Conservation (phyloP, 768 basidiomycete species). For the Glaciozyma antarctica region DNA sequence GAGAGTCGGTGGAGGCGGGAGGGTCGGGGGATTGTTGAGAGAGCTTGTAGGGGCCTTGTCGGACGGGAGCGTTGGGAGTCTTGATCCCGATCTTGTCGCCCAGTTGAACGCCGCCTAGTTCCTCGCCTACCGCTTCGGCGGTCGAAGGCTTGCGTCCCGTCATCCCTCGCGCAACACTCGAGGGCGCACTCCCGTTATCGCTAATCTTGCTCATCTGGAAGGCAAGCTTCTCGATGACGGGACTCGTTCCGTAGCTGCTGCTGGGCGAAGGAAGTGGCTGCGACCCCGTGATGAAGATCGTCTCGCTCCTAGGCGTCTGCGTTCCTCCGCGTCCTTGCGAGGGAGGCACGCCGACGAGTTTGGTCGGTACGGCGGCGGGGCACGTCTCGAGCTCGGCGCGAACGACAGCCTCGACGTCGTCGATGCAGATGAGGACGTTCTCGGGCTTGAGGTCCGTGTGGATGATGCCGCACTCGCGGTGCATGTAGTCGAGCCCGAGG, state of each 20-base stretch:
- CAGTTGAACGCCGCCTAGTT: conserved; percentile 43
- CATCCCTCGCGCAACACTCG: conserved; percentile 36
- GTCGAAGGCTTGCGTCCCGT: conserved; percentile 36
- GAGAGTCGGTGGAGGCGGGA: not conserved
- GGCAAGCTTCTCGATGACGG: conserved; percentile 73
- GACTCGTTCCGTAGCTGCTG: conserved; percentile 57
- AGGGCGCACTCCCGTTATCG: conserved; percentile 35
- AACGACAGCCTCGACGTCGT: conserved; percentile 90
- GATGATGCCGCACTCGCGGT: conserved; percentile 90
- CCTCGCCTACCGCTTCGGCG: conserved; percentile 49
- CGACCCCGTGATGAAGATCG: conserved; percentile 75
- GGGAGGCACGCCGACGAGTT: conserved; percentile 78
- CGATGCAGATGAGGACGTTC: conserved; percentile 93
- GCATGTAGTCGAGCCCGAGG: conserved; percentile 94
- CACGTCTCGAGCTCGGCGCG: conserved; percentile 46
- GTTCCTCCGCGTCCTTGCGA: conserved; percentile 86
- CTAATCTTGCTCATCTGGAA: conserved; percentile 92
- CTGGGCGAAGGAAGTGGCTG: conserved; percentile 77
- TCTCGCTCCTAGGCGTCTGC: conserved; percentile 80
- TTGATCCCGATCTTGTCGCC: conserved; percentile 31
- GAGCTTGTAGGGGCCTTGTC: conserved; percentile 33
- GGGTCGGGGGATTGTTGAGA: conserved; percentile 35
- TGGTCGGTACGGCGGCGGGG: conserved; percentile 49
- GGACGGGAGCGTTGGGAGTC: conserved; percentile 33
- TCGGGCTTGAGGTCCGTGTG: conserved; percentile 98